A percentile compares a stretch with the other conserved stretches of the same genome.
Conservation (phyloP, 805 yeast genomes). For the Candida ipomoeae region DNA sequence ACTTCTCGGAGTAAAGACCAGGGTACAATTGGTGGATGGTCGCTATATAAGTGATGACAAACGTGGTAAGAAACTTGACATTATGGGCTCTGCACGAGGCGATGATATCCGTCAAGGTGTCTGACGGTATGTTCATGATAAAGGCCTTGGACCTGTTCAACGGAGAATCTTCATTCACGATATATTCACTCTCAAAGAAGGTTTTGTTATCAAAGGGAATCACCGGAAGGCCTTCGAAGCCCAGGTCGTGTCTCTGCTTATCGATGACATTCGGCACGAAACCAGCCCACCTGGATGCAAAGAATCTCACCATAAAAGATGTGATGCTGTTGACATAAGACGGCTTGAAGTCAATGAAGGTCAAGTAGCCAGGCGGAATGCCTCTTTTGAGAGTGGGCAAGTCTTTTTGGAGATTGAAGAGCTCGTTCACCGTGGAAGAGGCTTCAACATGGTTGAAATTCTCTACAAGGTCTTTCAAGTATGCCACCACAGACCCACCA, state of each 20-base stretch:
- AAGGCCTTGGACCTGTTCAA: conserved; percentile 2
- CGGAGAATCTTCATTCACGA: conserved; percentile 5
- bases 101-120: not conserved
- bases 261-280: conserved; percentile 8
- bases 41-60: conserved; percentile 8
- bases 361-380: conserved; percentile 7
- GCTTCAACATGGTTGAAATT: conserved; percentile 1
- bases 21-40: conserved; percentile 8
- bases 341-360: conserved; percentile 3
- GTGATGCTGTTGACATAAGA: conserved; percentile 2
- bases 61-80: conserved; percentile 6
- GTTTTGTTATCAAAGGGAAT: conserved; percentile 6
- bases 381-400: conserved; percentile 6
- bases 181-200: conserved; percentile 8
- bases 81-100: conserved; percentile 4
- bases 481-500: conserved; percentile 10
- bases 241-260: conserved; percentile 8
- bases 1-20: conserved; percentile 4
- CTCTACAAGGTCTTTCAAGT: conserved; percentile 9
- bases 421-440: not conserved
- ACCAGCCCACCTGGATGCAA: conserved; percentile 6
- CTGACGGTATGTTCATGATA: conserved; percentile 5
- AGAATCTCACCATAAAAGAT: not conserved
- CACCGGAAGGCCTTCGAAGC: conserved; percentile 6
- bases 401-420: conserved; percentile 5